A percentile compares a stretch with the other conserved stretches of the same genome.
phyloP scores from a whole-genome alignment of 352 stramenopile species.

The Ophiocytium majus region DNA sequence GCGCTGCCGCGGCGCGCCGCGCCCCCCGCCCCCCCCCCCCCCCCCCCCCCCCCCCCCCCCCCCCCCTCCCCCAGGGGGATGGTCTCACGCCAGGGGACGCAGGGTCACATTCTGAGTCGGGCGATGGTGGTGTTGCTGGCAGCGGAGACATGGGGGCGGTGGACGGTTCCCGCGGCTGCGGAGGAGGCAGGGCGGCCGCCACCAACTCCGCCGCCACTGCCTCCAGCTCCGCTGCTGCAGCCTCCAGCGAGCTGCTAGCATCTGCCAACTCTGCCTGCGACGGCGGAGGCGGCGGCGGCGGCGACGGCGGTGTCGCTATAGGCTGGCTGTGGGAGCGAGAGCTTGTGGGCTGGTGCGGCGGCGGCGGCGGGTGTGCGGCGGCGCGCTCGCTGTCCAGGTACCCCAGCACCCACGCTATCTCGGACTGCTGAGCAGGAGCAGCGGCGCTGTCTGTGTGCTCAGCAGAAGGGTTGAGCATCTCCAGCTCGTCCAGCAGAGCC shows the following conservation, averaged over 20 bases:
- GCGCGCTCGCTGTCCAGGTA: not conserved
- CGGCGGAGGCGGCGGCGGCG: too few species aligned
- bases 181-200: not conserved
- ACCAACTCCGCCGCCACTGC: too few species aligned
- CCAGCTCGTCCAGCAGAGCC: not conserved
- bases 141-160: not conserved
- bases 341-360: not conserved
- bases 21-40: too few species aligned
- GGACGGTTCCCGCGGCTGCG: not conserved
- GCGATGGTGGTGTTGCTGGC: not conserved
- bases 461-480: too few species aligned
- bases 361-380: not conserved
- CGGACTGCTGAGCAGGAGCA: not conserved
- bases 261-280: too few species aligned
- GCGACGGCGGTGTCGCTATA: too few species aligned
- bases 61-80: not conserved
- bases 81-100: too few species aligned
- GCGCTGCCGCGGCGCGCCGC: not conserved
- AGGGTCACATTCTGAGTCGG: not conserved
- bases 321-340: not conserved
- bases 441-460: not conserved
- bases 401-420: not conserved
- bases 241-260: too few species aligned
- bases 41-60: too few species aligned
- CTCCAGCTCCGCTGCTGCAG: not conserved